Evolutionary conservation across 83 land plant genomes (phyloP).

Genomic region (Diphasiastrum complanatum): DNA sequence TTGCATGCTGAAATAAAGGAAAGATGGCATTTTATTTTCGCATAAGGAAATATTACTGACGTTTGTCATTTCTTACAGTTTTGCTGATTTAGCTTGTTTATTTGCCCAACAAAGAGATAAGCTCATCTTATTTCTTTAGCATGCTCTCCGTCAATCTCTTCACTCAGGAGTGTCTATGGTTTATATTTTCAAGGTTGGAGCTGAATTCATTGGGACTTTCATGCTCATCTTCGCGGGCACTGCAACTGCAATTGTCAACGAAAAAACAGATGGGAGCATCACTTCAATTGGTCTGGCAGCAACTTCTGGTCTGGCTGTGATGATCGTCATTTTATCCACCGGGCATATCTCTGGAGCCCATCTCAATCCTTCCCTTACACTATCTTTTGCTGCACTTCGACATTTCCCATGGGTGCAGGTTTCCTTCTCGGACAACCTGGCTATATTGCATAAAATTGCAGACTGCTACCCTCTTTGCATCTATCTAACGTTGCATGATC

Average conservation of each 20-base stretch:
- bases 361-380: constrained; percentile 6
- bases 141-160: no score
- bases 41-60: no score
- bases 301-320: constrained; percentile 9
- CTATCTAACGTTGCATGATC: no score
- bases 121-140: no score
- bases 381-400: constrained; percentile 9
- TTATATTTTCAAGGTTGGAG: no score
- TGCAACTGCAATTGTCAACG: constrained; percentile 10
- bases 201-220: constrained; percentile 15
- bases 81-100: no score
- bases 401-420: constrained; percentile 17
- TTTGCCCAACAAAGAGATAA: no score
- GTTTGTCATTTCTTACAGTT: no score
- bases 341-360: constrained; percentile 18
- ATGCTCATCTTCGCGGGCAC: constrained; percentile 16
- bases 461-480: background rate
- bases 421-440: no score
- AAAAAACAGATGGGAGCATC: constrained; percentile 4
- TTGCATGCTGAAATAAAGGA: no score
- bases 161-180: no score
- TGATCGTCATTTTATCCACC: constrained; percentile 5
- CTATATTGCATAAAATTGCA: background rate
- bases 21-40: no score
- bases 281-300: constrained; percentile 8